phyloP scores from a whole-genome alignment of 176 grass and related monocot genomes.

The Tillandsia leiboldiana region DNA sequence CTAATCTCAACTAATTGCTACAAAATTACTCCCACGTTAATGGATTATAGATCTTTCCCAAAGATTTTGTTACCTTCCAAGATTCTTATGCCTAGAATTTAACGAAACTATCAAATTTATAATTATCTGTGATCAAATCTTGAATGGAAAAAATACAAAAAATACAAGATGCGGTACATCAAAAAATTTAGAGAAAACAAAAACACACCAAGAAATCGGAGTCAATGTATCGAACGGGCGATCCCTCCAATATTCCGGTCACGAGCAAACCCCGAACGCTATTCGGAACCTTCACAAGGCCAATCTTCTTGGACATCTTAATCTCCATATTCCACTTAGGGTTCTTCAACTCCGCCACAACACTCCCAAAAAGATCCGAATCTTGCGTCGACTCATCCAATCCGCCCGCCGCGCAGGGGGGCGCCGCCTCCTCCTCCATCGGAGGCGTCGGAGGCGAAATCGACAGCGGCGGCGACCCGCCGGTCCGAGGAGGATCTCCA shows the following conservation, averaged over 20 bases:
- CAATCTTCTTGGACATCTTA: constrained; percentile 53
- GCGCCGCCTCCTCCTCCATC: background rate
- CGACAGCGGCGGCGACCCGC: background rate
- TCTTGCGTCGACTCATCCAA: background rate
- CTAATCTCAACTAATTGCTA: no score
- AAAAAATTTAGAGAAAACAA: no score
- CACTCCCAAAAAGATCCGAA: background rate
- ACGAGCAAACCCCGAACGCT: constrained; percentile 63
- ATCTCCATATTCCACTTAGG: constrained; percentile 37
- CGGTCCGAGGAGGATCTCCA: background rate
- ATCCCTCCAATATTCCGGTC: constrained; percentile 78
- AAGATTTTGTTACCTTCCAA: no score
- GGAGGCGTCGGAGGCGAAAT: background rate
- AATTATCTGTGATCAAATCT: no score
- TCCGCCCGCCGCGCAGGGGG: background rate
- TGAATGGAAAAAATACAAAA: no score
- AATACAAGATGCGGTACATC: no score
- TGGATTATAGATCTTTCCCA: no score
- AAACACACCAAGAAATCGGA: constrained; percentile 49
- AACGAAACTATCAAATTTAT: no score
- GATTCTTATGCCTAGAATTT: no score
- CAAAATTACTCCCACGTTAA: no score
- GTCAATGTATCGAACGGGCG: constrained; percentile 68
- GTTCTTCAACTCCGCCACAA: background rate
- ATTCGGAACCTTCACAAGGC: constrained; percentile 31